Evolutionary conservation across 2,329 filamentous ascomycete species (phyloP).

Genomic region (Cercospora nicotianae): DNA sequence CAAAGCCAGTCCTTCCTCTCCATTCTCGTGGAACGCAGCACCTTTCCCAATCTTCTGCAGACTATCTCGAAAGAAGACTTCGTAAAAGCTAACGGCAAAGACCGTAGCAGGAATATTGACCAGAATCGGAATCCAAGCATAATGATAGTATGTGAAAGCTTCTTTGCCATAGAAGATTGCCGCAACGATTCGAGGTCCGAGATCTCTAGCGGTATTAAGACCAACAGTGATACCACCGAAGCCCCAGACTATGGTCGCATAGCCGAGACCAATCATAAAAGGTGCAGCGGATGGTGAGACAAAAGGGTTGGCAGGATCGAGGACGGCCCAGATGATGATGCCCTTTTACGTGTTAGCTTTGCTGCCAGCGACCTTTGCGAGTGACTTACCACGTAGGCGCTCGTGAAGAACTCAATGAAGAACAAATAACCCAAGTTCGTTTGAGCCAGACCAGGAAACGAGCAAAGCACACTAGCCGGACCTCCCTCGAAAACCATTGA

Average conservation of each 20-base stretch:
- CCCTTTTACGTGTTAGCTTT: slow-evolving; percentile 30
- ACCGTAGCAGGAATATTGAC: slow-evolving; percentile 60
- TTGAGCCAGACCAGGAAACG: slow-evolving; percentile 54
- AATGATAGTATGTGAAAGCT: slow-evolving; percentile 50
- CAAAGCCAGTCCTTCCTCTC: slow-evolving; percentile 52
- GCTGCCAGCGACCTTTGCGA: slow-evolving; percentile 28
- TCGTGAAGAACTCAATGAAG: slow-evolving; percentile 60
- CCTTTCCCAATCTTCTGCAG: slow-evolving; percentile 54
- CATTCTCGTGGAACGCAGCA: slow-evolving; percentile 52
- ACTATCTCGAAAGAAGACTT: slow-evolving; percentile 56
- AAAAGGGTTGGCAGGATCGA: slow-evolving; percentile 62
- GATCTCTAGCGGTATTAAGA: slow-evolving; percentile 59
- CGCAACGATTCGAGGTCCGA: slow-evolving; percentile 60
- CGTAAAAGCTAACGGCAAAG: slow-evolving; percentile 57
- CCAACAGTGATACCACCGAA: slow-evolving; percentile 57
- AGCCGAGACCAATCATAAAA: slow-evolving; percentile 58
- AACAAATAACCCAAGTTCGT: slow-evolving; percentile 59
- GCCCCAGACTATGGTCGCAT: slow-evolving; percentile 55
- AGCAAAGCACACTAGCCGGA: slow-evolving; percentile 55
- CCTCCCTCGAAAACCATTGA: slow-evolving; percentile 49
- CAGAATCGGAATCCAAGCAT: slow-evolving; percentile 56
- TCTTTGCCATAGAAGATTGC: slow-evolving; percentile 58
- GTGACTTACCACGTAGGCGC: slow-evolving; percentile 50
- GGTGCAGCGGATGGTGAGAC: slow-evolving; percentile 50
- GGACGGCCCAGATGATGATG: slow-evolving; percentile 58